Base-by-base conservation (phyloP, 2,329 filamentous ascomycete genomes). In the Trichoderma polysporum region DNA sequence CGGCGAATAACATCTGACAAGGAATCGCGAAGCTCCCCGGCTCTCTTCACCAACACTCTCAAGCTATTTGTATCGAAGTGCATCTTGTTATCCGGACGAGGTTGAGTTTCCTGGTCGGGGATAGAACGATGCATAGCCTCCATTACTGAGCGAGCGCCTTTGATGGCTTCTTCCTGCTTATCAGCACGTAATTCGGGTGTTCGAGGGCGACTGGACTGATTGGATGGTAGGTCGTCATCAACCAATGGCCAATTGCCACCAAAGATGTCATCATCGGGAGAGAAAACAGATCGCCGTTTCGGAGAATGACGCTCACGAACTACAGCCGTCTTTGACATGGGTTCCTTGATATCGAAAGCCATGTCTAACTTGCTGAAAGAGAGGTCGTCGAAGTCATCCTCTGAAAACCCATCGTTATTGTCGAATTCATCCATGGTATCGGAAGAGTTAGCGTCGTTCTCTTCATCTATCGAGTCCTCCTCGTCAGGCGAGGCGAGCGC, bases 401-500 rank as follows among this genome's bases (percentile, higher is more conserved):
- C 82, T 13, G 81, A 70, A 45, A 82, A 81, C 13, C 77, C 79
- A 45, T 84, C 81, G 52, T 83, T 82, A 6, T 79, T 74, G n/a
- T 78, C 66, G 70, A 76, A 68, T 9, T 52, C 70, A 50, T 83
- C 78, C n/a, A 80, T 76, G 35, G 82, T 79, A 22, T 78, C 73
- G 0, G 79, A 79, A 15, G 76, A 77, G 7, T 76, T 75, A 3
- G 78, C 77, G n/a, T 77, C 76, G 19, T 77, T 75, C 31, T 79
- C 77, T 6, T 77, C 77, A 17, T 76, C 76, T 13, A 81, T 80
- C 6, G 79, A 72, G 13, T 64, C 49, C 29, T 63, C 60, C 27
- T 85, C 83, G 69, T 90, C 88, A 1, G 88, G 88, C 1, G 88
- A 90, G 53, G 92, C 92, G n/a, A 96, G 81, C 37, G 91, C 90